These are phyloP conservation scores for Podaxis sp. DNA, from an alignment of 768 basidiomycete genomes.

Conservation along the genomic window DNA sequence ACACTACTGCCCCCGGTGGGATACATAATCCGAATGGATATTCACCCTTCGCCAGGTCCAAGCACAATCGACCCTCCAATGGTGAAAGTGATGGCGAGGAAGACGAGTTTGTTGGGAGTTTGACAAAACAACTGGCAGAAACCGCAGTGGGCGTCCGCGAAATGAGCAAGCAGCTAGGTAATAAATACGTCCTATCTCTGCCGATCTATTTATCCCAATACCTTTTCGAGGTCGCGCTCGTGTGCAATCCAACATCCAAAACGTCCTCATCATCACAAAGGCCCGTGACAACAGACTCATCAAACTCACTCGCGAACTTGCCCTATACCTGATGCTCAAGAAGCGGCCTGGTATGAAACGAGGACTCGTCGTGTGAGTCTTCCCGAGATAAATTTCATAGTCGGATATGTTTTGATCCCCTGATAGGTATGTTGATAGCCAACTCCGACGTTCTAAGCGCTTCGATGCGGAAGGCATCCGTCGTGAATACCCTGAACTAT, in stretches of 20 bases:
- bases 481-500: slow-evolving; percentile 85
- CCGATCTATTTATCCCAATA: slow-evolving; percentile 17
- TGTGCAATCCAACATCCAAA: slow-evolving; percentile 89
- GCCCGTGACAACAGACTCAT: slow-evolving; percentile 96
- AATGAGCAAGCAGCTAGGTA: slow-evolving; percentile 98
- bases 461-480: slow-evolving; percentile 93
- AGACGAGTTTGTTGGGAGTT: slow-evolving; percentile 69
- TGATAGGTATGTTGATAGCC: slow-evolving; percentile 88
- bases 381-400: not conserved
- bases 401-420: slow-evolving; percentile 12
- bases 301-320: slow-evolving; percentile 90
- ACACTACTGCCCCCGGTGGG: slow-evolving; percentile 20
- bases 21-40: slow-evolving; percentile 18
- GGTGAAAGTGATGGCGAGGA: slow-evolving; percentile 51
- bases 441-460: slow-evolving; percentile 83
- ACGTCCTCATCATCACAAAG: slow-evolving; percentile 93
- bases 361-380: slow-evolving; percentile 82
- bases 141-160: slow-evolving; percentile 97
- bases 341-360: slow-evolving; percentile 60
- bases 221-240: slow-evolving; percentile 75
- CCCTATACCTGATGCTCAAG: slow-evolving; percentile 93
- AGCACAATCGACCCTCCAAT: slow-evolving; percentile 16
- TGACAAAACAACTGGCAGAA: slow-evolving; percentile 93
- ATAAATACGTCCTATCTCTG: not conserved
- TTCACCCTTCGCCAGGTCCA: slow-evolving; percentile 21